Conservation (phyloP, 768 basidiomycete genomes). For the Lepiota brunneoincarnata region DNA sequence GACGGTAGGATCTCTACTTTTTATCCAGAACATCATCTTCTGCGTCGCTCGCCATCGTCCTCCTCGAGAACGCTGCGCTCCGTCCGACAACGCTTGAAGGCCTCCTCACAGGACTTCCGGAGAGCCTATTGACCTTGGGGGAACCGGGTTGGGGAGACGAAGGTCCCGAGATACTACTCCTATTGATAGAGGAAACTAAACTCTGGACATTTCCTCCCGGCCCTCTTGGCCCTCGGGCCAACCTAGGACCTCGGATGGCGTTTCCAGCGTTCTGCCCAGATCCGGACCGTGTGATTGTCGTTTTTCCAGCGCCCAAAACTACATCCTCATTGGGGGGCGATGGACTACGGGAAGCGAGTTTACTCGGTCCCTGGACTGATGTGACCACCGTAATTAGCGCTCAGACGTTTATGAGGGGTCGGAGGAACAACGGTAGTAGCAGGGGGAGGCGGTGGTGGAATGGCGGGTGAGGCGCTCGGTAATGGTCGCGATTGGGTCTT, state of each 20-base stretch:
- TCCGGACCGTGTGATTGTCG: constrained; percentile 44
- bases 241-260: constrained; percentile 26
- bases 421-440: constrained; percentile 49
- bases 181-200: constrained; percentile 57
- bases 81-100: constrained; percentile 50
- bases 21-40: constrained; percentile 67
- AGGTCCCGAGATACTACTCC: constrained; percentile 36
- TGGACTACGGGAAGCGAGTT: constrained; percentile 37
- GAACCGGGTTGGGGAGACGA: constrained; percentile 29
- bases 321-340: constrained; percentile 27
- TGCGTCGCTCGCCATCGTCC: constrained; percentile 83
- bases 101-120: constrained; percentile 41
- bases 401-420: constrained; percentile 46
- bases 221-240: constrained; percentile 49
- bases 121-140: constrained; percentile 42
- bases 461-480: constrained; percentile 2
- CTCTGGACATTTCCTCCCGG: constrained; percentile 49
- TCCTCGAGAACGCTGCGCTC: constrained; percentile 52
- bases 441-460: constrained; percentile 29
- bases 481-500: constrained; percentile 8
- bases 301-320: constrained; percentile 33
- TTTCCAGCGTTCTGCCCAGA: constrained; percentile 31
- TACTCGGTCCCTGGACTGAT: constrained; percentile 33
- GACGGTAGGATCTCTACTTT: constrained; percentile 19
- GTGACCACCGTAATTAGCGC: constrained; percentile 32